A percentile compares a stretch with the other conserved stretches of the same genome.
phyloP scores from a whole-genome alignment of 2,329 filamentous ascomycete species.

The Talaromyces sp. region DNA sequence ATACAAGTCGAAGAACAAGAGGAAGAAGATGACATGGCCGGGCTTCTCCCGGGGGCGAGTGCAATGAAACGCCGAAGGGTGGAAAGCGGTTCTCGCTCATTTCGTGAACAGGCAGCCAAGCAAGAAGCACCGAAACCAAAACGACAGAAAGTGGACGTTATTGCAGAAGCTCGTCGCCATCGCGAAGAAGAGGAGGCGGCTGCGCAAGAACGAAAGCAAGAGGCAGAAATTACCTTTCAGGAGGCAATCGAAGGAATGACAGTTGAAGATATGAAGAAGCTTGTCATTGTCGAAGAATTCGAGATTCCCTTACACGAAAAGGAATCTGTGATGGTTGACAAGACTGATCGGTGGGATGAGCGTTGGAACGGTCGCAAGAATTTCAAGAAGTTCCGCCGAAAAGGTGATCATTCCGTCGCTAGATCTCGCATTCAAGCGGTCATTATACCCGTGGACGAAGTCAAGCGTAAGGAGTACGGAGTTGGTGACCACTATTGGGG shows the following conservation, averaged over 20 bases:
- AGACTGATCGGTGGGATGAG: conserved; percentile 71
- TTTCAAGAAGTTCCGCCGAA: conserved; percentile 75
- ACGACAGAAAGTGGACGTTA: conserved; percentile 63
- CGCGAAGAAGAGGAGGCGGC: conserved; percentile 54
- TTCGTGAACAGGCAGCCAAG: conserved; percentile 29
- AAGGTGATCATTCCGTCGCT: conserved; percentile 31
- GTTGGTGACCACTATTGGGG: conserved; percentile 74
- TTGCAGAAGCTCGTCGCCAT: conserved; percentile 59
- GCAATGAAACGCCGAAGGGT: conserved; percentile 75
- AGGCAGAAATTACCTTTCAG: conserved; percentile 64
- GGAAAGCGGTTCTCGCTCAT: conserved; percentile 52
- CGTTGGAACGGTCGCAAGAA: conserved; percentile 93
- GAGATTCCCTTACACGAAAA: conserved; percentile 50
- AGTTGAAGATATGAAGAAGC: conserved; percentile 66
- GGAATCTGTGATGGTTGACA: conserved; percentile 36
- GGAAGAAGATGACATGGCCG: conserved; percentile 61
- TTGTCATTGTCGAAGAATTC: conserved; percentile 76
- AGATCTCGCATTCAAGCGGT: conserved; percentile 51
- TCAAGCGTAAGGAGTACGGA: conserved; percentile 67
- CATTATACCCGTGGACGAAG: conserved; percentile 70
- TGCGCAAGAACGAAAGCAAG: conserved; percentile 55
- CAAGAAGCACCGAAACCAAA: conserved; percentile 44
- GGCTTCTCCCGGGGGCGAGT: conserved; percentile 71
- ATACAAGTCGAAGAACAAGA: not conserved
- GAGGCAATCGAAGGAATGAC: conserved; percentile 62